Evolutionary conservation across 495 filamentous ascomycete species (phyloP), one percentile per base, ranked within the genome.

Genomic region (Penicillium coffeae): DNA sequence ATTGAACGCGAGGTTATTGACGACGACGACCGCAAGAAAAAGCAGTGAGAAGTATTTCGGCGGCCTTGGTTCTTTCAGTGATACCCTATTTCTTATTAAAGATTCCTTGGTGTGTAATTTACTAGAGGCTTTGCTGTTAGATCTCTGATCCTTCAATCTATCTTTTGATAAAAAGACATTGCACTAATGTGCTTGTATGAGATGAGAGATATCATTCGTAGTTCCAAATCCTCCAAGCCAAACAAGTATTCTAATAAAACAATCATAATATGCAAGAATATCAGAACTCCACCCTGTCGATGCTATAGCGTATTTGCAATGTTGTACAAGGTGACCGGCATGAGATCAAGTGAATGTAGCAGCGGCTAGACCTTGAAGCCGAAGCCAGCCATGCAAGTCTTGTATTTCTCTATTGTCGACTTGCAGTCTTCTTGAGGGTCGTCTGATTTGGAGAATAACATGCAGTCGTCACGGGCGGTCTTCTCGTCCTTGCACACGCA

Each of bases 401-500:
- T 83, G 72, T 98, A 98, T 57, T 84, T 80, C 12, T 90, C 83
- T 53, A 98, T 87, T 46, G 84, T 80, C 12, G 84, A 76, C 65
- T 83, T 74, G 74, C 93, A 98, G 52, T 91, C 89, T 59, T 88
- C 78, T 20, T 62, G 51, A 21, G 90, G 86, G 60, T 94, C 82
- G 48, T 82, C 79, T 52, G 81, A 74, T 52, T 81, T 89, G 47
- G 86, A 90, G 71, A 97, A 96, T 14, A 98, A 86, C 92, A 98
- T 96, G 77, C 93, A 98, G 72, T 98, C 93, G 69, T 98, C 93
- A 50, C 93, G 89, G 50, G 75, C 71, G 48, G 87, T 77, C 67
- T 98, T 98, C 69, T 98, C 93, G 38, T 89, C 79, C 61, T 92
- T 96, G 81, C 93, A 98, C 16, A 98, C 93, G 68, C 92, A 96